These are phyloP conservation scores for Wickerhamiella occidentalis DNA, from an alignment of 805 yeast genomes.

Conservation along the genomic window DNA sequence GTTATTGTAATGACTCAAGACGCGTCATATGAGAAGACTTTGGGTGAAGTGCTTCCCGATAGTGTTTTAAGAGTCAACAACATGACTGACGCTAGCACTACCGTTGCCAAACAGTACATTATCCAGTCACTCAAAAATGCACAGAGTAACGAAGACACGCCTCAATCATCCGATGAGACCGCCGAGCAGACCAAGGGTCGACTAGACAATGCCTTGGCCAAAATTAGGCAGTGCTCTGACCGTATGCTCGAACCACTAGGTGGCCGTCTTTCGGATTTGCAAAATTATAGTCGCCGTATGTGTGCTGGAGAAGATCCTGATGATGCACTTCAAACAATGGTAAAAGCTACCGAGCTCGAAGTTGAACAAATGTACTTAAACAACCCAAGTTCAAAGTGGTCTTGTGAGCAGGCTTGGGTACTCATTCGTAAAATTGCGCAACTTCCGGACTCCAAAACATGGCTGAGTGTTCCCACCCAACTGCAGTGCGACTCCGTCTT, in stretches of 20 bases:
- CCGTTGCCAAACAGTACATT: slow-evolving; percentile 61
- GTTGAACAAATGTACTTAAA: slow-evolving; percentile 63
- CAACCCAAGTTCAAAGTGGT: slow-evolving; percentile 36
- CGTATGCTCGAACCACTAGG: slow-evolving; percentile 57
- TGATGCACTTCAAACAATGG: slow-evolving; percentile 68
- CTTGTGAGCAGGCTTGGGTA: slow-evolving; percentile 79
- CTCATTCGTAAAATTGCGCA: slow-evolving; percentile 52
- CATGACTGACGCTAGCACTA: slow-evolving; percentile 68
- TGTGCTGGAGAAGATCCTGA: slow-evolving; percentile 75
- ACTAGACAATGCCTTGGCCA: slow-evolving; percentile 34
- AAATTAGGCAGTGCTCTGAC: slow-evolving; percentile 12
- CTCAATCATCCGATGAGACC: not conserved
- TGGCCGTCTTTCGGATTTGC: slow-evolving; percentile 89
- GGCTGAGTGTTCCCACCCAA: slow-evolving; percentile 19
- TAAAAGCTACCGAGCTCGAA: slow-evolving; percentile 76
- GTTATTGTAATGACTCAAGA: slow-evolving; percentile 83
- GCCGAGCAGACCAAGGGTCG: not conserved
- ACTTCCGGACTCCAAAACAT: slow-evolving; percentile 8
- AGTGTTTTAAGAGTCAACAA: slow-evolving; percentile 68
- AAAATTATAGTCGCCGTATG: slow-evolving; percentile 77
- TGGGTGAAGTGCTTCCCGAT: slow-evolving; percentile 67
- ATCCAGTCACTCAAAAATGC: slow-evolving; percentile 17
- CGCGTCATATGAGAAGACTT: slow-evolving; percentile 55
- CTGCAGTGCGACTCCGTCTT: slow-evolving; percentile 26
- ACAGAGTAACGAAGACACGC: not conserved